Conservation (phyloP, 2,329 filamentous ascomycete species). For the Plectosphaerella cucumerina region DNA sequence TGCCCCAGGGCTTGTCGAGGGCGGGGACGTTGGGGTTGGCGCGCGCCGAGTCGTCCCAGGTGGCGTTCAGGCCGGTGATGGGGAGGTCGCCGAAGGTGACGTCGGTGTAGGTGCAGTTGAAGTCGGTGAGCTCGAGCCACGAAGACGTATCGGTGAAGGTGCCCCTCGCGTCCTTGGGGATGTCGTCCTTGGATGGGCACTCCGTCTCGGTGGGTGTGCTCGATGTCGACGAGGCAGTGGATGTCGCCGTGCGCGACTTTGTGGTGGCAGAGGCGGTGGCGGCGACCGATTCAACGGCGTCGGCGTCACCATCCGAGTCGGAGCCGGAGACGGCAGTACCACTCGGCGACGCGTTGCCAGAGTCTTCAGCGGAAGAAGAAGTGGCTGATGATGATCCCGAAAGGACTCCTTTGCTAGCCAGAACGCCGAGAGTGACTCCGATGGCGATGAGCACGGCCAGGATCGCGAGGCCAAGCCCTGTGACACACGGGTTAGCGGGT, state of each 20-base stretch:
- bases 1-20: conserved; percentile 54
- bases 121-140: conserved; percentile 69
- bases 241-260: neutral
- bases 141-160: conserved; percentile 66
- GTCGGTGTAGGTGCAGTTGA: conserved; percentile 71
- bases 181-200: conserved; percentile 12
- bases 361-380: neutral
- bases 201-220: neutral
- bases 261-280: neutral
- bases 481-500: neutral
- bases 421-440: neutral
- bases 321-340: no score
- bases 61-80: conserved; percentile 65
- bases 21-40: conserved; percentile 63
- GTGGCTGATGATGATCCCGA: neutral
- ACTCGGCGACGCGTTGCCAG: no score
- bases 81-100: conserved; percentile 63
- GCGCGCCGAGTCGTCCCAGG: conserved; percentile 62
- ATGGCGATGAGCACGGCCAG: neutral
- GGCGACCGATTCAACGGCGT: neutral
- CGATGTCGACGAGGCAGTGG: neutral
- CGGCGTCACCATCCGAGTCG: no score
- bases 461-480: neutral
- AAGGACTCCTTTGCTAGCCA: neutral
- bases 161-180: conserved; percentile 53